Base-by-base conservation (phyloP, 306 rosid genomes). In the Heteromeles arbutifolia region DNA sequence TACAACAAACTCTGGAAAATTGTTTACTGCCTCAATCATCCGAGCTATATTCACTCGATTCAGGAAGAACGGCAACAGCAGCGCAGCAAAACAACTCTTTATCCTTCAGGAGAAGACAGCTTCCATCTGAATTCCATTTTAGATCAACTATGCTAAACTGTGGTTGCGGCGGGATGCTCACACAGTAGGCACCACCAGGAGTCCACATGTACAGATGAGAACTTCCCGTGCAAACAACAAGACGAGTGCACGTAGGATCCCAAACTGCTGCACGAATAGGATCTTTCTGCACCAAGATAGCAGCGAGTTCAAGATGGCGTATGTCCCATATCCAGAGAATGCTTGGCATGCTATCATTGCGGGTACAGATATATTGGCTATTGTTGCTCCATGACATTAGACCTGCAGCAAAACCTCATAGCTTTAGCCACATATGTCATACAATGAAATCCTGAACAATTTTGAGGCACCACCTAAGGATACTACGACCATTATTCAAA, bases 131-230 rank as follows among this genome's bases (percentile, higher is more conserved):
- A 86, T 92, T 95, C 98, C 98, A 95, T 81, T 90, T 92, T 73
- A 95, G 89, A 83, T 95, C 97, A 4, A 86, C 82, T 65, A 87
- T 82, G 52, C 81, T 76, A 76, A 89, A 87, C 74, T 86, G 95
- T 4, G 89, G 88, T 22, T 48, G 54, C 21, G 80, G 86, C 1
- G 98, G 98, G 74, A 84, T 85, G 53, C 88, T 84, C 58, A 90
- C 97, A 37, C 97, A 95, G 53, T 85, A 95, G 45, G 97, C 96
- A 0, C 98, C 97, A 0, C 92, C 82, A 0, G 98, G 97, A 13
- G 98, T 95, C 98, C 98, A 95, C 93, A 95, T 90, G 72, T 89
- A 95, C 81, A 95, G 72, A 82, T 92, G 97, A 22, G 93, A 74
- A 82, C 97, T 95, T 69, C 97, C 96, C 0, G 97, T 95, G 91